Evolutionary conservation across 805 yeast genomes (phyloP).

Genomic region (Yarrowia sp.): DNA sequence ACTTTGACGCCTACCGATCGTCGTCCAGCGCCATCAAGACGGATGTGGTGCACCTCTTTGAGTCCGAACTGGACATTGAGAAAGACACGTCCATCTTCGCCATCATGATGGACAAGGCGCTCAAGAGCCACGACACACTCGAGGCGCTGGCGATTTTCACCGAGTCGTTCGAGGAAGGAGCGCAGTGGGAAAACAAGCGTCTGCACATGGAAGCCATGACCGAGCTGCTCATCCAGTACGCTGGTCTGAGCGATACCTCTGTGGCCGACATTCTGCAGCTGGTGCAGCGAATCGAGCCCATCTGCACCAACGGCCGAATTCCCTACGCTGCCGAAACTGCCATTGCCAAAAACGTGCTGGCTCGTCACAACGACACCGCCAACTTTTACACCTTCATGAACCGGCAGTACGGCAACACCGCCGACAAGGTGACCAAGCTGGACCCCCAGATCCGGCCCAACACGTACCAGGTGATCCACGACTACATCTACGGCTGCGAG

Average conservation of each 20-base stretch:
- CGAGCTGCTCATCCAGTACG: slow-evolving; percentile 20
- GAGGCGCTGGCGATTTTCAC: slow-evolving; percentile 51
- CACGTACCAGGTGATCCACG: slow-evolving; percentile 53
- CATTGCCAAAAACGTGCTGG: slow-evolving; percentile 49
- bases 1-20: slow-evolving; percentile 45
- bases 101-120: slow-evolving; percentile 50
- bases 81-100: slow-evolving; percentile 53
- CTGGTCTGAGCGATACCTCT: slow-evolving; percentile 11
- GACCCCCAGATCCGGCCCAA: slow-evolving; percentile 34
- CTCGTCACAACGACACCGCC: slow-evolving; percentile 51
- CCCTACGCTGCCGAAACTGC: slow-evolving; percentile 51
- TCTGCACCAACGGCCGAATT: slow-evolving; percentile 45
- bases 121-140: slow-evolving; percentile 47
- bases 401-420: slow-evolving; percentile 53
- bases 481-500: slow-evolving; percentile 54
- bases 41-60: slow-evolving; percentile 48
- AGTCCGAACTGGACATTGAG: slow-evolving; percentile 48
- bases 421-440: slow-evolving; percentile 28
- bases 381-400: slow-evolving; percentile 50
- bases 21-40: slow-evolving; percentile 38
- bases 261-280: slow-evolving; percentile 41
- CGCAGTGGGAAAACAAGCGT: slow-evolving; percentile 54
- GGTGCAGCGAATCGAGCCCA: slow-evolving; percentile 47
- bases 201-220: slow-evolving; percentile 40
- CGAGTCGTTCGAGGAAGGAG: slow-evolving; percentile 51